A percentile compares a stretch with the other conserved stretches of the same genome.
These are phyloP conservation scores for Aspergillus japonicus DNA, from an alignment of 2,329 filamentous ascomycete species.

Conservation along the genomic window DNA sequence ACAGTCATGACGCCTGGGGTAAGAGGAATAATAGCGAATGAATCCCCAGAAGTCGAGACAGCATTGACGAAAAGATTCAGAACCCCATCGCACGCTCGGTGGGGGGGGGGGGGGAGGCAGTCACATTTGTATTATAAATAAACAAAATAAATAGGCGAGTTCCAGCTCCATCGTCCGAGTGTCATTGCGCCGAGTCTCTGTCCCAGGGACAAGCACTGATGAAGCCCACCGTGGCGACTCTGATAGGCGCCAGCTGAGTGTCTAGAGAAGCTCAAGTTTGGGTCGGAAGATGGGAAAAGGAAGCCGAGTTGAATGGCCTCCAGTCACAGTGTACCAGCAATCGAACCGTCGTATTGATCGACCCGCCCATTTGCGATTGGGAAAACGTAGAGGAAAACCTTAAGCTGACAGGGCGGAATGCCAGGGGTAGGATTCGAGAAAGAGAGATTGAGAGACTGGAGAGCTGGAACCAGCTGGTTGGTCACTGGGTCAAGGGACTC, in stretches of 20 bases:
- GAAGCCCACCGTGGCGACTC: background rate
- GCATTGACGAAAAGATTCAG: background rate
- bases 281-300: conserved; percentile 3
- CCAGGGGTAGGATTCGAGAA: background rate
- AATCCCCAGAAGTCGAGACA: background rate
- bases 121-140: conserved; percentile 2
- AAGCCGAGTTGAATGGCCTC: background rate
- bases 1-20: conserved; percentile 16
- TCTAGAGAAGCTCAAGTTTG: conserved; percentile 4
- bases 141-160: background rate
- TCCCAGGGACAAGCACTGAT: conserved; percentile 1
- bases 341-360: background rate
- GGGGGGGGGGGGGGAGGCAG: conserved; percentile 1
- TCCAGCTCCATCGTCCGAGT: background rate
- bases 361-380: background rate
- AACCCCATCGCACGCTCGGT: background rate
- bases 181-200: background rate
- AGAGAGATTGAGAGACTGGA: background rate
- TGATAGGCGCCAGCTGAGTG: background rate
- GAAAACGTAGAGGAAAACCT: background rate
- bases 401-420: background rate
- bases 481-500: background rate
- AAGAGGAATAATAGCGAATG: background rate
- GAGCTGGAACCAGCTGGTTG: background rate
- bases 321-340: background rate